Evolutionary conservation across 2,329 filamentous ascomycete genomes (phyloP), one percentile per base, ranked within the genome.

Genomic region (Epichloe hybrida): DNA sequence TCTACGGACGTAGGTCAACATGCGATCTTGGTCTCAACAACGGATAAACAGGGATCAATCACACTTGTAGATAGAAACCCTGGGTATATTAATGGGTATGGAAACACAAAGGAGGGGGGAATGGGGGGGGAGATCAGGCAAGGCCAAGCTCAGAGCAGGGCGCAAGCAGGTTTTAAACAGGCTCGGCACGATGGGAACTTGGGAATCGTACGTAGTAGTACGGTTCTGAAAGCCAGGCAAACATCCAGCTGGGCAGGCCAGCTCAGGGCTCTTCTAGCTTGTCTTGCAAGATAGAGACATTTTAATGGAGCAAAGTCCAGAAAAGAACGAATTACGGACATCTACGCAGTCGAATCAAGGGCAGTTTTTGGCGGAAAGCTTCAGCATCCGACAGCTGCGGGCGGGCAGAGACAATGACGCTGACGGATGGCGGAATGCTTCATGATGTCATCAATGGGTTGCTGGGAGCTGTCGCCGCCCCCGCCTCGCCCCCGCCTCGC

Each of bases 371-470:
- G 15, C 34, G 31, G 21, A n/a, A 27, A 46, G 46, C 47, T 43
- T 45, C 9, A 21, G 27, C 20, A 15, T 6, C 9, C 42, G 49
- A 23, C 4, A 13, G 50, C 17, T 27, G 38, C 23, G 34, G 47
- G n/a, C 15, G 35, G 15, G 11, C 31, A 20, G 15, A 21, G 42
- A 34, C 13, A 41, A 38, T 38, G 41, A 45, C 35, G 48, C 20
- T n/a, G 20, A 21, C 35, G 57, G 56, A 56, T 57, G 56, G 58
- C 53, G 62, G 59, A 59, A 62, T 62, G 61, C 57, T 56, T 51
- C 52, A 62, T 67, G 65, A 67, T 67, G 65, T 67, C 65, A 67
- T 66, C 27, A 46, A 47, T 21, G 7, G 7, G 7, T 27, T 27
- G 23, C 6, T 27, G 23, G 23, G 23, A 27, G 23, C 23, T 27